Evolutionary conservation across 1,139 yeast genomes (phyloP).

Genomic region (Candida glucosophila): DNA sequence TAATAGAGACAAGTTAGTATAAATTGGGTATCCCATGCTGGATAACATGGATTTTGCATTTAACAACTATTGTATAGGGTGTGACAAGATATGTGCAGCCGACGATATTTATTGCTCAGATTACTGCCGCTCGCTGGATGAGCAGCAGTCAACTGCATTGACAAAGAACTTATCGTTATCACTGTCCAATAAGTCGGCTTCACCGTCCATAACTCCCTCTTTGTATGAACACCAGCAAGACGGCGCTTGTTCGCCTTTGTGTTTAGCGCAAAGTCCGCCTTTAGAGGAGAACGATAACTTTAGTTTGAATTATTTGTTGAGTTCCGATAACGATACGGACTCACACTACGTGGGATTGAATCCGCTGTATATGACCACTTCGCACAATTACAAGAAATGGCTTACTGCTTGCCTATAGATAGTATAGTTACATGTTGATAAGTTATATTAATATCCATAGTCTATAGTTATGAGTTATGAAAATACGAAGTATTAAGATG

Average conservation of each 20-base stretch:
- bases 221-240: slow-evolving; percentile 17
- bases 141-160: slow-evolving; percentile 13
- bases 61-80: slow-evolving; percentile 58
- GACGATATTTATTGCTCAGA: slow-evolving; percentile 55
- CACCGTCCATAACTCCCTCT: slow-evolving; percentile 31
- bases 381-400: slow-evolving; percentile 39
- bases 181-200: slow-evolving; percentile 7
- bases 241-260: slow-evolving; percentile 11
- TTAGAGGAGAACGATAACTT: slow-evolving; percentile 16
- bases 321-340: slow-evolving; percentile 13
- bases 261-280: slow-evolving; percentile 8
- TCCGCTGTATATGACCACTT: slow-evolving; percentile 30
- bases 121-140: slow-evolving; percentile 44
- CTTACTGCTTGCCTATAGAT: slow-evolving; percentile 25
- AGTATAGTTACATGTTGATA: neutral
- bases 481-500: too few species aligned
- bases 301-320: slow-evolving; percentile 26
- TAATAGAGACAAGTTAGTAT: too few species aligned
- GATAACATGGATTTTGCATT: slow-evolving; percentile 33
- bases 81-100: slow-evolving; percentile 50
- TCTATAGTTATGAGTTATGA: neutral
- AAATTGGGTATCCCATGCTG: neutral
- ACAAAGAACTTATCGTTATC: slow-evolving; percentile 4
- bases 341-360: slow-evolving; percentile 4
- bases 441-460: neutral